Conservation (phyloP, 148 eudicot species). For the Simmondsia chinensis region DNA sequence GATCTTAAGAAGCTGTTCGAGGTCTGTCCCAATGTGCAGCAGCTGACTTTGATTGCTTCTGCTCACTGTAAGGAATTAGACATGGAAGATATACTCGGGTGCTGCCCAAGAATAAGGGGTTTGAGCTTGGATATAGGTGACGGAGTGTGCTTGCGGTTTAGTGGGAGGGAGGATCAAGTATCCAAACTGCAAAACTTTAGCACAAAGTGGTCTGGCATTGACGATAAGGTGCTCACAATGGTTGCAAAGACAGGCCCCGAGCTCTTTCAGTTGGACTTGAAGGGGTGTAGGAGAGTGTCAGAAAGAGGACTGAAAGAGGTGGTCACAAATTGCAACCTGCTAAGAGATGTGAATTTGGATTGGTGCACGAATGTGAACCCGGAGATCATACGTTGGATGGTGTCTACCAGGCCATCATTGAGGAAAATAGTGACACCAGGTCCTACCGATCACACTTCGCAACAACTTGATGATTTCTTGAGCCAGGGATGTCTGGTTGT, state of each 20-base stretch:
- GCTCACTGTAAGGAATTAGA: neutral
- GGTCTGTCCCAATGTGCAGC: neutral
- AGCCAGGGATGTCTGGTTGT: neutral
- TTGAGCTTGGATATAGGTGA: neutral
- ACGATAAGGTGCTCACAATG: neutral
- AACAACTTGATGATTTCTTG: neutral
- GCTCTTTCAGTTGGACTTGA: neutral
- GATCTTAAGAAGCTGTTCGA: neutral
- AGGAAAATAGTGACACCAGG: constrained; percentile 2
- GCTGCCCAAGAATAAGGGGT: neutral
- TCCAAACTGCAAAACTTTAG: neutral
- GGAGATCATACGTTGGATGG: neutral
- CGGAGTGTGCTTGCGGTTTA: neutral
- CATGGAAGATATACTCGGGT: neutral
- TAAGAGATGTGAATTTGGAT: neutral
- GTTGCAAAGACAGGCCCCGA: neutral
- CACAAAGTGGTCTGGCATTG: neutral
- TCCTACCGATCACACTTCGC: neutral
- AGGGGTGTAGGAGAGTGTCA: neutral
- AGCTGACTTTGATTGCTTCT: neutral
- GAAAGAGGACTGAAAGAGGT: neutral
- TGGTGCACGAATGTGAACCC: neutral
- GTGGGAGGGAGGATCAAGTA: neutral
- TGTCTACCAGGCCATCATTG: neutral
- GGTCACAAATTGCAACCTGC: neutral